A percentile compares a stretch with the other conserved stretches of the same genome.
Evolutionary conservation across 2,329 filamentous ascomycete genomes (phyloP).

Genomic region (Pestalotiopsis sp.): DNA sequence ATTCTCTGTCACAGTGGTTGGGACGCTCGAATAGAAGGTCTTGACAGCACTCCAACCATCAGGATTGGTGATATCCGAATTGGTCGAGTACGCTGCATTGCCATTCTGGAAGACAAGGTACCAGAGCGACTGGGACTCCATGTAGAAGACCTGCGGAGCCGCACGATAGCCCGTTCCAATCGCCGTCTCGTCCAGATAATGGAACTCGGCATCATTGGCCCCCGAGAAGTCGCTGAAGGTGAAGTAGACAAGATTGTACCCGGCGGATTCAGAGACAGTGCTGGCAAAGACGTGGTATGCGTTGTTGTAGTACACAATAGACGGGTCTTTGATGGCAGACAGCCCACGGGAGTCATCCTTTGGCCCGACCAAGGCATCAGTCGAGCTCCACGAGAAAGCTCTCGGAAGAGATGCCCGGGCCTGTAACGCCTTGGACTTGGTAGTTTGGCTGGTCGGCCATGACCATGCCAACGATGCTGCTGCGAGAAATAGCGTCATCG

Average conservation of each 20-base stretch:
- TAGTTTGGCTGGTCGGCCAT: not conserved
- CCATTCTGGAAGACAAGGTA: constrained; percentile 45
- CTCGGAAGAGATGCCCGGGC: not conserved
- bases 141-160: constrained; percentile 44
- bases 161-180: constrained; percentile 43
- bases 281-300: constrained; percentile 45
- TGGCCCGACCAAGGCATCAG: not conserved
- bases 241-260: constrained; percentile 43
- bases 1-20: constrained; percentile 33
- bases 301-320: constrained; percentile 25
- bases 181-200: constrained; percentile 39
- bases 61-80: constrained; percentile 41
- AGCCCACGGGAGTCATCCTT: not conserved
- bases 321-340: constrained; percentile 25
- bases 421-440: not conserved
- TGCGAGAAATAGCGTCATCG: not conserved
- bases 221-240: constrained; percentile 39
- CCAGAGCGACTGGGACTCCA: constrained; percentile 42
- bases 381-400: not conserved
- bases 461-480: not conserved
- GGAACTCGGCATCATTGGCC: constrained; percentile 35
- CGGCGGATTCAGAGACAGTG: constrained; percentile 32
- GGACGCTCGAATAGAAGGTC: constrained; percentile 37
- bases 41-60: constrained; percentile 40
- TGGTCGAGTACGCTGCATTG: constrained; percentile 46